A percentile compares a stretch with the other conserved stretches of the same genome.
Evolutionary conservation across 345 rosid species (phyloP).

Genomic region (Lagerstroemia speciosa): DNA sequence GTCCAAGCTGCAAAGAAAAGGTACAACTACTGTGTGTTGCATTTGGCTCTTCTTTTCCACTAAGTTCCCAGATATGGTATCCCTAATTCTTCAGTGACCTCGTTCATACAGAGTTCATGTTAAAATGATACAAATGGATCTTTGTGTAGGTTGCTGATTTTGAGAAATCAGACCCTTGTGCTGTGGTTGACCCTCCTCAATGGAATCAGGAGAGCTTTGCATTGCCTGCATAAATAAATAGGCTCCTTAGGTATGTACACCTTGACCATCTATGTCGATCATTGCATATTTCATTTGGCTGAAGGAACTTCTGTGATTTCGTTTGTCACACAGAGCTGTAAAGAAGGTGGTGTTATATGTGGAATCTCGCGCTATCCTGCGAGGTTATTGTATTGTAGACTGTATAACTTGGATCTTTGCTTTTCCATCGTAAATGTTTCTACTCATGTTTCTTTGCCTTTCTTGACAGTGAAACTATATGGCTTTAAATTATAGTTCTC

Average conservation of each 20-base stretch:
- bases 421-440: too few relatives aligned
- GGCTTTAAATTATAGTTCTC: too few relatives aligned
- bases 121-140: background rate
- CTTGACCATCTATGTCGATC: background rate
- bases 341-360: background rate
- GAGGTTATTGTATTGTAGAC: too few relatives aligned
- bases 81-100: too few relatives aligned
- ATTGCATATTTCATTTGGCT: background rate
- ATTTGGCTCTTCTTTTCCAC: background rate
- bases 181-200: constrained; percentile 69
- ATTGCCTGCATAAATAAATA: constrained; percentile 37
- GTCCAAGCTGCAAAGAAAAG: constrained; percentile 71
- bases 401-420: too few relatives aligned
- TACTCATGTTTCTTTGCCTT: too few relatives aligned
- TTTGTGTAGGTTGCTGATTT: constrained; percentile 64
- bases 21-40: constrained; percentile 15
- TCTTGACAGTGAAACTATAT: too few relatives aligned
- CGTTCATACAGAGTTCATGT: background rate
- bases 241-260: background rate
- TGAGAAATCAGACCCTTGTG: constrained; percentile 76
- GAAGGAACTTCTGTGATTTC: background rate
- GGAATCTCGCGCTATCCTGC: background rate
- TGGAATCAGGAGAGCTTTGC: constrained; percentile 78
- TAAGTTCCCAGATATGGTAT: too few relatives aligned
- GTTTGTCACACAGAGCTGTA: background rate